A percentile compares a stretch with the other conserved stretches of the same genome.
phyloP scores from a whole-genome alignment of 495 filamentous ascomycete species.

The Penicillium longicatenatum region DNA sequence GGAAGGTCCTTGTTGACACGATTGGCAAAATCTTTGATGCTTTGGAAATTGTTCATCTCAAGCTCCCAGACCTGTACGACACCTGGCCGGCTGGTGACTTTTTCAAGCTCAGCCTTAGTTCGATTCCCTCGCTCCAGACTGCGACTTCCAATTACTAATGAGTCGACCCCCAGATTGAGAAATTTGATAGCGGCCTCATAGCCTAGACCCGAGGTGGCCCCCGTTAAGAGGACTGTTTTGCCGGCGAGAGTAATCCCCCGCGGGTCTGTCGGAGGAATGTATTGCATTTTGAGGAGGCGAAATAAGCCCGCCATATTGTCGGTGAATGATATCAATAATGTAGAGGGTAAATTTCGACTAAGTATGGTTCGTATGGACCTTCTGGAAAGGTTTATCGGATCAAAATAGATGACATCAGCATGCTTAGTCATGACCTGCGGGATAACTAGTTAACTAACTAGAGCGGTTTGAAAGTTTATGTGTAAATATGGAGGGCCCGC shows the following conservation, averaged over 20 bases:
- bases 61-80: slow-evolving; percentile 55
- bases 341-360: not conserved
- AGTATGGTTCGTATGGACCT: too few relatives aligned
- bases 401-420: slow-evolving; percentile 10
- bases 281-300: slow-evolving; percentile 42
- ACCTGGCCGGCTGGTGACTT: slow-evolving; percentile 38
- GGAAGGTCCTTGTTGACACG: slow-evolving; percentile 39
- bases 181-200: slow-evolving; percentile 51
- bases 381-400: not conserved
- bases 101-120: slow-evolving; percentile 49
- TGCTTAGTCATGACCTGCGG: not conserved
- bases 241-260: slow-evolving; percentile 40
- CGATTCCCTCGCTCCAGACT: slow-evolving; percentile 46
- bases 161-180: slow-evolving; percentile 42
- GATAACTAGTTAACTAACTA: too few relatives aligned
- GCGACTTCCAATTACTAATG: slow-evolving; percentile 46
- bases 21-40: slow-evolving; percentile 48
- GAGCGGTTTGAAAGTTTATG: too few relatives aligned
- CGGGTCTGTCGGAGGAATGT: slow-evolving; percentile 40
- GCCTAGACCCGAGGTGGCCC: slow-evolving; percentile 54
- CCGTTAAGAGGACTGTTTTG: slow-evolving; percentile 59
- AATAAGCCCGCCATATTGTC: slow-evolving; percentile 40
- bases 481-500: too few relatives aligned
- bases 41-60: slow-evolving; percentile 55
- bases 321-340: not conserved